Base-by-base conservation (phyloP, 164 flowering plant genomes). In the Pachysandra terminalis region DNA sequence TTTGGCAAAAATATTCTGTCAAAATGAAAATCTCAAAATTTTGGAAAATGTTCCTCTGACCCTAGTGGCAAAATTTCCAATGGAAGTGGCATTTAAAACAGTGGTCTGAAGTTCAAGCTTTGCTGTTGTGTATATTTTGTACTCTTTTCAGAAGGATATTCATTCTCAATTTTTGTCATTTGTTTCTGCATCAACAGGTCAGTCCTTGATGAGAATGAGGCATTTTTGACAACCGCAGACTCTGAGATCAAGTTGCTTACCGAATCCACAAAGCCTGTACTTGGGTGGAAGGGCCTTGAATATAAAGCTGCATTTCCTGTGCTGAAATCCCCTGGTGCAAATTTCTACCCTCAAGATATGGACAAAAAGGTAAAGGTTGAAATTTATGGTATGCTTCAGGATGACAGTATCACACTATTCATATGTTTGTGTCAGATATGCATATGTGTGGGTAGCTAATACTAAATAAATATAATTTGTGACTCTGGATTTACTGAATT, bases 271-370 rank as follows among this genome's bases (percentile, higher is more conserved):
- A 90, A 74, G 69, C 74, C 80, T 65, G 71, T 91, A 64, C n/a
- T 79, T 72, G 95, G 94, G 32, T 94, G 98, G 98, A 87, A 84
- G 76, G 98, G 98, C 60, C 73, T 94, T 21, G 85, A 87, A 73
- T 94, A 94, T 68, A 88, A 65, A 80, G 82, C 87, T 64, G 90
- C 98, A 60, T 91, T 94, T 80, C 98, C 98, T 37, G 19, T 79
- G 74, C 64, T 24, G 41, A 90, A 88, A 72, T 96, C 98, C 40
- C 84, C 95, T 68, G 91, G 95, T 65, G 97, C 98, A 65, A 94
- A 87, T 75, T 94, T 94, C 77, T 94, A 94, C 64, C 98, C 97
- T 60, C 87, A 91, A 27, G 97, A 91, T 66, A 91, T 94, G 97
- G 95, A 91, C 73, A 91, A 88, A 83, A 77, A 26, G 91, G 98